Conservation (phyloP, 768 basidiomycete genomes). For the Imleria badia region DNA sequence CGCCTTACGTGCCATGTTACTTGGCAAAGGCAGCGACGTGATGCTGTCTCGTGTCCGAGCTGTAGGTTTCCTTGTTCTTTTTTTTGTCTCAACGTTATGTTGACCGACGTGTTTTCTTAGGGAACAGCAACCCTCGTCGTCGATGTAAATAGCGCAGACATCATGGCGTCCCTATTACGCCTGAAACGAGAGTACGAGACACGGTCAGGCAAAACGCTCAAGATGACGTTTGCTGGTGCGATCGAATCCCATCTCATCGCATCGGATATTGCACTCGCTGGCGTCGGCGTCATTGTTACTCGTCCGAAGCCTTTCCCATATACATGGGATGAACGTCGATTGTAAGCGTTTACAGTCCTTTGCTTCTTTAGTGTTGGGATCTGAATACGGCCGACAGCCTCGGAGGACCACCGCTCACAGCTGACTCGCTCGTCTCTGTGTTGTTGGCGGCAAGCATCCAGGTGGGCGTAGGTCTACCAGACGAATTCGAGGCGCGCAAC, state of each 20-base stretch:
- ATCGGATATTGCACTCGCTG: conserved; percentile 60
- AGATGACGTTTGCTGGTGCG: conserved; percentile 62
- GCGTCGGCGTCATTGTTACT: conserved; percentile 70
- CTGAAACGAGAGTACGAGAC: conserved; percentile 69
- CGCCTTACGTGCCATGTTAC: conserved; percentile 58
- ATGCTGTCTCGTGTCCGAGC: conserved; percentile 17
- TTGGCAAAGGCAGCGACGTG: conserved; percentile 48
- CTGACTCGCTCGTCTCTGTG: conserved; percentile 50
- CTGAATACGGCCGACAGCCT: conserved; percentile 37
- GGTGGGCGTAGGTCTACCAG: conserved; percentile 53
- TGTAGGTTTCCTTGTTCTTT: conserved; percentile 3
- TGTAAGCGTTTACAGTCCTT: conserved; percentile 41
- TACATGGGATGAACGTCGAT: conserved; percentile 63
- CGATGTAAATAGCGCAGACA: conserved; percentile 66
- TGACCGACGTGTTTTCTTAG: conserved; percentile 26
- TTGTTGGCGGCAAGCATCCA: conserved; percentile 62
- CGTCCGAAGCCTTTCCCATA: conserved; percentile 61
- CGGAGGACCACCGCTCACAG: conserved; percentile 68
- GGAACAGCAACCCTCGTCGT: conserved; percentile 67
- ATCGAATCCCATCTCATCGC: conserved; percentile 67
- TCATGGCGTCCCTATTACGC: conserved; percentile 67
- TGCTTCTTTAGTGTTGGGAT: neutral
- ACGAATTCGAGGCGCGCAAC: conserved; percentile 33
- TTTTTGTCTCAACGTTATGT: neutral
- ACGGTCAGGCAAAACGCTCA: conserved; percentile 54